Percentiles rank a stretch among this genome's conserved stretches.
Conservation (phyloP, 768 basidiomycete species). For the Macrolepiota fuliginosa region DNA sequence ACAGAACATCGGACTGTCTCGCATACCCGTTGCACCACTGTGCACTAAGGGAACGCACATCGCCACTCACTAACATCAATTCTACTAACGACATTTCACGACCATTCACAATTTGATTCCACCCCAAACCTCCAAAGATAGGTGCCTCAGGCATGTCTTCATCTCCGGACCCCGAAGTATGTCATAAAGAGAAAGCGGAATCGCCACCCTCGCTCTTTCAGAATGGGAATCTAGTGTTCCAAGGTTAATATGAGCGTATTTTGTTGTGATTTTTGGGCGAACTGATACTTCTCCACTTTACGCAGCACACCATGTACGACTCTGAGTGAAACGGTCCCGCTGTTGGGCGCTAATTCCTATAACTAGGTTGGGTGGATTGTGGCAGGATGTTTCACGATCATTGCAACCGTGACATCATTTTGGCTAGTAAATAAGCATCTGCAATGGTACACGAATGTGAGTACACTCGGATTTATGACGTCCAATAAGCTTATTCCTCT, state of each 20-base stretch:
- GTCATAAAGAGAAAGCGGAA: slow-evolving; percentile 36
- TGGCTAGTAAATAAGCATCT: slow-evolving; percentile 79
- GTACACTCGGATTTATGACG: slow-evolving; percentile 19
- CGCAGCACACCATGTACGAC: slow-evolving; percentile 55
- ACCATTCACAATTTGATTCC: neutral
- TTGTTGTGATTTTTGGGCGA: neutral
- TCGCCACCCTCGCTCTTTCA: slow-evolving; percentile 57
- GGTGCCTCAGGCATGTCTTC: slow-evolving; percentile 2
- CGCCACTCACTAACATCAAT: neutral
- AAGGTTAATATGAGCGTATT: slow-evolving; percentile 41
- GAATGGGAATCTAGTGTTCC: slow-evolving; percentile 58
- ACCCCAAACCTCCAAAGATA: neutral
- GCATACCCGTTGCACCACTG: neutral
- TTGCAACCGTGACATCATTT: slow-evolving; percentile 55
- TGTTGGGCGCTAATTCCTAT: neutral
- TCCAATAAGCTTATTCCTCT: neutral
- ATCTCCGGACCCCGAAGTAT: slow-evolving; percentile 15
- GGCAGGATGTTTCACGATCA: slow-evolving; percentile 53
- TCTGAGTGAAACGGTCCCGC: neutral
- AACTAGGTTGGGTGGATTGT: slow-evolving; percentile 68
- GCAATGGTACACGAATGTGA: slow-evolving; percentile 67
- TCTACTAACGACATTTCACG: neutral
- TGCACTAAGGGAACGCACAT: too few relatives aligned
- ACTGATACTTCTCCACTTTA: slow-evolving; percentile 1
- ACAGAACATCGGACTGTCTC: neutral